Evolutionary conservation across 306 rosid genomes (phyloP).

Genomic region (Vigna nakashimae): DNA sequence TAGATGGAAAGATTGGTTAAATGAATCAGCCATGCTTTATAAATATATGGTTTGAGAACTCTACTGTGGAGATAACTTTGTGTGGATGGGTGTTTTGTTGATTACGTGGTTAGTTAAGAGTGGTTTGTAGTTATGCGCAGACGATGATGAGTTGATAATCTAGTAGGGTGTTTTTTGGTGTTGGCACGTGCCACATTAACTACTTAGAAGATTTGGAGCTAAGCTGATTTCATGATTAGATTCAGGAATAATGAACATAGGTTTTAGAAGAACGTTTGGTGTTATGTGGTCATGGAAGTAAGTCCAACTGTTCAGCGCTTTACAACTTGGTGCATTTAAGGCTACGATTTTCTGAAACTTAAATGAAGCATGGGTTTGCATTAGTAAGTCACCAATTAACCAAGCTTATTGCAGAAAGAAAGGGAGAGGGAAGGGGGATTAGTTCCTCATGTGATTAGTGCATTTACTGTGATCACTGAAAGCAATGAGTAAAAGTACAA

Average conservation of each 20-base stretch:
- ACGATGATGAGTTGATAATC: conserved; percentile 6
- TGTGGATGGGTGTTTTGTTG: conserved; percentile 22
- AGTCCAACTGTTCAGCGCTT: background rate
- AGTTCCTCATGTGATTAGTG: background rate
- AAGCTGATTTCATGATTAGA: conserved; percentile 9
- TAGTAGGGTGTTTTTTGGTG: background rate
- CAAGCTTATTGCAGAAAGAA: background rate
- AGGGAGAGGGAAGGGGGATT: background rate
- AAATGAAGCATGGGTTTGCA: background rate
- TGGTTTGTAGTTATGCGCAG: background rate
- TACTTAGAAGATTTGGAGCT: background rate
- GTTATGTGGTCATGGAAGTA: background rate
- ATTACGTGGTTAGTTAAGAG: conserved; percentile 12
- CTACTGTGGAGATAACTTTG: background rate
- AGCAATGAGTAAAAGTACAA: background rate
- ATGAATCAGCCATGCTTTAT: background rate
- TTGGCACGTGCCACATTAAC: background rate
- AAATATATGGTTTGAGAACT: conserved; percentile 9
- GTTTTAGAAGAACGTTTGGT: conserved; percentile 12
- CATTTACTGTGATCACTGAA: background rate
- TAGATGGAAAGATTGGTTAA: background rate
- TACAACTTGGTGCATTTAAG: background rate
- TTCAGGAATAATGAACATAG: background rate
- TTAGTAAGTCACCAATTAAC: background rate
- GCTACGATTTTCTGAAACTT: background rate